Evolutionary conservation across 345 rosid species (phyloP).

Genomic region (Eucalyptus sp.): DNA sequence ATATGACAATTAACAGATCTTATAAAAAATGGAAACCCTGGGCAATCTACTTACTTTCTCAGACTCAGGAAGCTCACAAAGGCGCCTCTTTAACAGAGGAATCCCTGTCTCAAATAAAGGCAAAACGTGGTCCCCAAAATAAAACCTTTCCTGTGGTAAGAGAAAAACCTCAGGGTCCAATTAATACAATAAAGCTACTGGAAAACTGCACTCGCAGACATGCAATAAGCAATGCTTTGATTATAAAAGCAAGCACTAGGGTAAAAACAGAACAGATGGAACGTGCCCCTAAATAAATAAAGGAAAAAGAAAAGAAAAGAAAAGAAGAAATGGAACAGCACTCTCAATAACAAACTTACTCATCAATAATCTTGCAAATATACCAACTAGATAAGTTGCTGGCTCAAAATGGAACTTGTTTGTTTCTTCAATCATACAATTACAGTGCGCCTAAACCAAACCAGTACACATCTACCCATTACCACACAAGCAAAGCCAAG

Average conservation of each 20-base stretch:
- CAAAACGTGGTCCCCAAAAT: constrained; percentile 91
- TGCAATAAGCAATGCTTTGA: not conserved
- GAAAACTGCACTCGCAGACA: not conserved
- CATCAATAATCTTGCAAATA: not conserved
- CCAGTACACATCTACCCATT: not conserved
- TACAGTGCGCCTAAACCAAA: not conserved
- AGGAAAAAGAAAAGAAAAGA: not conserved
- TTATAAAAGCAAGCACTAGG: not conserved
- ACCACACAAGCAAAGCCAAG: not conserved
- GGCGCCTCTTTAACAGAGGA: constrained; percentile 79
- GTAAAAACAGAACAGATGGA: not conserved
- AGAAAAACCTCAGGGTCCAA: not conserved
- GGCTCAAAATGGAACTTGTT: not conserved
- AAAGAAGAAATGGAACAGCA: not conserved
- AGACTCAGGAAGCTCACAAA: constrained; percentile 59
- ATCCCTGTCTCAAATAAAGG: constrained; percentile 97
- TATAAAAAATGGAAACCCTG: not conserved
- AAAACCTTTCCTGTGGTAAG: constrained; percentile 77
- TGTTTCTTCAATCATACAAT: not conserved
- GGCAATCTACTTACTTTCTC: constrained; percentile 43
- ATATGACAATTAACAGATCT: not conserved
- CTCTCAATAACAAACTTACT: not conserved
- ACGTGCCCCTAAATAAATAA: not conserved
- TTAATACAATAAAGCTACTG: not conserved
- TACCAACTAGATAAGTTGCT: not conserved